Base-by-base conservation (phyloP, 306 rosid species). In the Alnus rubra region DNA sequence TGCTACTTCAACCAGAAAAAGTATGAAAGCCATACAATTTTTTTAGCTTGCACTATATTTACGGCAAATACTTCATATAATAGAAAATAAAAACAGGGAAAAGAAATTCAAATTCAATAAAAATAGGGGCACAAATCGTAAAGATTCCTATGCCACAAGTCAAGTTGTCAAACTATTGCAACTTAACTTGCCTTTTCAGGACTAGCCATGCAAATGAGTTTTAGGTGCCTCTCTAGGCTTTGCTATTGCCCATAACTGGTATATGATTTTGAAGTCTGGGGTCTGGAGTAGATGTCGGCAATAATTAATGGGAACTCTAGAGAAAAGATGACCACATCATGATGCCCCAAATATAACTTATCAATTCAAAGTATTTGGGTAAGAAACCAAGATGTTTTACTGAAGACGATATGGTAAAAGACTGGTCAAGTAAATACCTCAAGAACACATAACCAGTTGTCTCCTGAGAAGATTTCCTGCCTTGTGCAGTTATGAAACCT, bases 401-500 rank as follows among this genome's bases (percentile, higher is more conserved):
- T 11, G 10, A 72, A 54, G 42, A 7, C 0, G 35, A n/a, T 62
- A 68, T 42, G 19, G 30, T 18, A 42, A 73, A 81, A 42, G 18
- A 47, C 44, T 19, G 30, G 72, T 37, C 47, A 71, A 51, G 55
- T 69, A 58, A 83, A 79, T 81, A 94, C 97, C 97, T 90, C 23
- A 90, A 75, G 85, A 94, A 92, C 56, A 94, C 94, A 81, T 88
- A 94, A 75, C 98, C 94, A 50, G 97, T 92, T 60, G 90, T 85
- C 87, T 94, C 98, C 59, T 90, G 91, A 60, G 97, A 88, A 74
- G 97, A 90, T 81, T 86, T 92, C 82, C 97, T 86, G 70, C 93
- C 71, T 49, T 94, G 98, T n/a, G 98, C 94, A 1, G 98, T 94
- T 75, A 94, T 78, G 84, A 78, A 94, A 73, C 98, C 98, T 54